Evolutionary conservation across 805 yeast genomes (phyloP), one percentile per base, ranked within the genome.

Genomic region (Candida oleophila): DNA sequence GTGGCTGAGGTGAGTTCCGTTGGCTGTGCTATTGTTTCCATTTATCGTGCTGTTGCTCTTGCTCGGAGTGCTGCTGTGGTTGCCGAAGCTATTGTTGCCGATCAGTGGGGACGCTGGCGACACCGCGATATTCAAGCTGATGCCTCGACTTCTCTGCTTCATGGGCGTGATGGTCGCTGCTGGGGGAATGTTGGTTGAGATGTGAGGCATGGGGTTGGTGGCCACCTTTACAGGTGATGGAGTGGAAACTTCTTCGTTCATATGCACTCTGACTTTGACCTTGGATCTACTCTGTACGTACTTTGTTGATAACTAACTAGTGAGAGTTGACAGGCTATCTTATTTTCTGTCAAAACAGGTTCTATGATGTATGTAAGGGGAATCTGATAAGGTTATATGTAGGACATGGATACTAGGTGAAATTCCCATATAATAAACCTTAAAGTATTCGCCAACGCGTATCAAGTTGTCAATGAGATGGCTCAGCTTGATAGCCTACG

Each of bases 51-150:
- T 38, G 14, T 22, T 38, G 30, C 16, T 22, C 18, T 22, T 4
- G 30, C 21, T 38, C 16, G 11, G 35, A 25, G 9, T n/a, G 35
- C 11, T 41, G 18, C 5, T n/a, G n/a, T 15, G 7, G 14, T 30
- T 16, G 38, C 38, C 38, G 38, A 15, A 15, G 38, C 19, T 15
- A 14, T 12, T 15, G 38, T 34, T n/a, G 21, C 21, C 4, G n/a
- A 22, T 4, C 22, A n/a, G 19, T 14, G 44, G 42, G 4, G 53
- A 18, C 15, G 54, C 47, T 4, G 69, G 70, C 2, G 66, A 59
- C 14, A 65, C 63, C 2, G 69, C 71, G 21, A 64, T 45, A 45
- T 65, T 64, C 21, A 70, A 49, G 41, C 62, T 62, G 33, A 70
- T 63, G 2, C 74, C 74, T 37, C 62, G 55, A 3, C 43, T 32